These are phyloP conservation scores for Daldinia vernicosa DNA, from an alignment of 495 filamentous ascomycete species.

Conservation along the genomic window DNA sequence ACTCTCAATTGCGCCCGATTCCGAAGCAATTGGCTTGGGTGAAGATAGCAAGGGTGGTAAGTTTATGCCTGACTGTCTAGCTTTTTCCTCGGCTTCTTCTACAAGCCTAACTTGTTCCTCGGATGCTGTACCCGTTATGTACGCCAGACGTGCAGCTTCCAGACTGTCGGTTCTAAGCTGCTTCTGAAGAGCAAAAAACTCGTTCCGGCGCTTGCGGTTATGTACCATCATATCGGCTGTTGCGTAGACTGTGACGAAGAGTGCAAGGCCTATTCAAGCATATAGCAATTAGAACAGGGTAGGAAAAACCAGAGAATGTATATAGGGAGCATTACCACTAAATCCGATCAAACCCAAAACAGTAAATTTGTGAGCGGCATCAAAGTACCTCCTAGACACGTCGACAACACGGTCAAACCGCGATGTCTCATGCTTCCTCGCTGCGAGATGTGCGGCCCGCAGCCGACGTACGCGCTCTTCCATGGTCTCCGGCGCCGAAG, in stretches of 20 bases:
- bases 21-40: constrained; percentile 8
- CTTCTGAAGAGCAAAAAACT: constrained; percentile 72
- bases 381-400: constrained; percentile 75
- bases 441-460: constrained; percentile 77
- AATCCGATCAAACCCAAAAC: constrained; percentile 78
- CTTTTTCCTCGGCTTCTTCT: constrained; percentile 52
- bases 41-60: constrained; percentile 49
- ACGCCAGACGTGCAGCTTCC: constrained; percentile 65
- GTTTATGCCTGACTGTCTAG: constrained; percentile 45
- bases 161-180: constrained; percentile 62
- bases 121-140: constrained; percentile 70
- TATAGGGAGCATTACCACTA: constrained; percentile 67
- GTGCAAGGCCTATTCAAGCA: constrained; percentile 67
- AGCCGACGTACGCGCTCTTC: constrained; percentile 89
- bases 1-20: neutral
- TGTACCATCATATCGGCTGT: constrained; percentile 86
- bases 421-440: constrained; percentile 70
- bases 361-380: constrained; percentile 81
- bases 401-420: constrained; percentile 75
- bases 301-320: neutral
- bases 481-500: constrained; percentile 72
- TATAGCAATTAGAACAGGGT: neutral
- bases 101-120: constrained; percentile 61
- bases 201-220: constrained; percentile 74
- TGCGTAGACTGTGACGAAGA: constrained; percentile 79